Percentiles rank a stretch among this genome's conserved stretches.
Conservation (phyloP, 768 basidiomycete species). For the Phlegmacium glaucopus region DNA sequence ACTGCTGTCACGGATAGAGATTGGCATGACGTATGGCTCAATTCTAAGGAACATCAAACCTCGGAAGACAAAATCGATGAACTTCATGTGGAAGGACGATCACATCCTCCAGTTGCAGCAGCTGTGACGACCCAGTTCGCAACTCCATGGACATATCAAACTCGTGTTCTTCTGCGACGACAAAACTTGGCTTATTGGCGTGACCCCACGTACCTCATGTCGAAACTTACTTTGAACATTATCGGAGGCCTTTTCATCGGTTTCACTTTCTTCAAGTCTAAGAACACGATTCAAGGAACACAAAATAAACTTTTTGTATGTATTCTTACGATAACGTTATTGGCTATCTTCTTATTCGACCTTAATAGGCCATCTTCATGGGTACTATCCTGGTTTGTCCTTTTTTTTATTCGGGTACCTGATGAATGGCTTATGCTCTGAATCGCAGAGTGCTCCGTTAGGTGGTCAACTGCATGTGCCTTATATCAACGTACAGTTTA, state of each 20-base stretch:
- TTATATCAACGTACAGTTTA: conserved; percentile 36
- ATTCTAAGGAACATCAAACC: conserved; percentile 39
- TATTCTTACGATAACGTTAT: conserved; percentile 16
- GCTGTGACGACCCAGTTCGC: conserved; percentile 44
- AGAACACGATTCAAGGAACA: conserved; percentile 48
- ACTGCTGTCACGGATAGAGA: conserved; percentile 48
- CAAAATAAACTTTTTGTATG: conserved; percentile 64
- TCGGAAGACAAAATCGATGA: conserved; percentile 35
- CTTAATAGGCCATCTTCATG: conserved; percentile 49
- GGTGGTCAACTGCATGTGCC: conserved; percentile 60
- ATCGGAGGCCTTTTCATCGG: conserved; percentile 51
- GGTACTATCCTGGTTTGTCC: conserved; percentile 37
- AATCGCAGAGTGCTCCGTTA: conserved; percentile 37
- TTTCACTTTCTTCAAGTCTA: conserved; percentile 57
- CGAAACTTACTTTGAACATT: conserved; percentile 53
- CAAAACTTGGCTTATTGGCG: conserved; percentile 44
- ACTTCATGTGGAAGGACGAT: conserved; percentile 46
- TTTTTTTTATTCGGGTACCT: background rate
- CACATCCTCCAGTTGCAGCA: conserved; percentile 32
- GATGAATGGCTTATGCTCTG: background rate
- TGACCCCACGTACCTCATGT: conserved; percentile 52
- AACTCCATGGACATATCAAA: conserved; percentile 45
- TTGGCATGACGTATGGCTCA: conserved; percentile 55
- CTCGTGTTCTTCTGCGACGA: conserved; percentile 25
- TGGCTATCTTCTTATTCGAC: background rate